Evolutionary conservation across 768 basidiomycete species (phyloP).

Genomic region (Ephemerocybe angulata): DNA sequence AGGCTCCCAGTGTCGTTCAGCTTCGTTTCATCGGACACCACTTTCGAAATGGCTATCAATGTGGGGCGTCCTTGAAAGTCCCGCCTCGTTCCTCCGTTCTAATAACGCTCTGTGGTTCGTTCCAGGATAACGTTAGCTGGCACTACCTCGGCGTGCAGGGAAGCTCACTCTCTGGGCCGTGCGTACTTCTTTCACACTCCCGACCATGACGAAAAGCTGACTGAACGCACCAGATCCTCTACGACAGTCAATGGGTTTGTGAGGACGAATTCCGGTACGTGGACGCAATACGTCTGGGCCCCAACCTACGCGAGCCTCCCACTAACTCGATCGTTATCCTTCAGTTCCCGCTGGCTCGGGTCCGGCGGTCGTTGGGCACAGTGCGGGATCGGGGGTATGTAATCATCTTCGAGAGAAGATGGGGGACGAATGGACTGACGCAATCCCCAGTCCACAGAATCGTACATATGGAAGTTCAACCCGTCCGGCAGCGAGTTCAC

Average conservation of each 20-base stretch:
- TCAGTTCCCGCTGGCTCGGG: not conserved
- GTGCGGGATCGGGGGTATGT: not conserved
- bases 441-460: not conserved
- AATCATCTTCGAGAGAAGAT: not conserved
- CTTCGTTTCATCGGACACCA: not conserved
- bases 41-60: not conserved
- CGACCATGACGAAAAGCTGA: not conserved
- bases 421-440: no score
- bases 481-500: not conserved
- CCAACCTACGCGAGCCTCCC: no score
- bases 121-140: not conserved
- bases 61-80: not conserved
- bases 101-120: not conserved
- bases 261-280: not conserved
- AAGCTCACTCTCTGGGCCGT: not conserved
- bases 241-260: not conserved
- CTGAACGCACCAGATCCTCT: not conserved
- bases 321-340: not conserved
- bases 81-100: not conserved
- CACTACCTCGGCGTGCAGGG: not conserved
- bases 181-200: not conserved
- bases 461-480: not conserved
- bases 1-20: not conserved
- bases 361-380: not conserved
- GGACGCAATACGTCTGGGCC: no score